Percentiles rank a stretch among this genome's conserved stretches.
These are phyloP conservation scores for Phialocephala sp. DNA, from an alignment of 2,329 filamentous ascomycete species.

Conservation along the genomic window DNA sequence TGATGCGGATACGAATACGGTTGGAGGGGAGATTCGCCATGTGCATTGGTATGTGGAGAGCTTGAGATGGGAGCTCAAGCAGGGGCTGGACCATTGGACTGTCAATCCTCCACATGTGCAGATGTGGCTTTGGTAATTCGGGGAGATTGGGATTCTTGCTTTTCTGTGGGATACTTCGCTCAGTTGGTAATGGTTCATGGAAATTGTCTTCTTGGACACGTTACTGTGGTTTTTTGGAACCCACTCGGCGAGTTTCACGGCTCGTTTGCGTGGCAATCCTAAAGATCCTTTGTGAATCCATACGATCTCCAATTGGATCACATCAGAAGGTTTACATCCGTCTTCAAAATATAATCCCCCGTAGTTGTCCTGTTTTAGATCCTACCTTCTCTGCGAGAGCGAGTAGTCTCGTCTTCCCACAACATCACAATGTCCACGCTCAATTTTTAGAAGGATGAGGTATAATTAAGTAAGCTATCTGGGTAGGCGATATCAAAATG, in stretches of 20 bases:
- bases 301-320: background rate
- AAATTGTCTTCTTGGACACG: background rate
- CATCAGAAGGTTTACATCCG: too few species aligned
- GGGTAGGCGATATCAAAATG: too few species aligned
- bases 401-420: background rate
- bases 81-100: conserved; percentile 25
- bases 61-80: conserved; percentile 32
- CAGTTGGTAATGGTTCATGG: background rate
- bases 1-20: conserved; percentile 28
- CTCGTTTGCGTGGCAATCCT: background rate
- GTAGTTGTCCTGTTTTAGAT: background rate
- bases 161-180: background rate
- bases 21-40: conserved; percentile 31
- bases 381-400: background rate
- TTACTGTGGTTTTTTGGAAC: background rate
- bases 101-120: conserved; percentile 31
- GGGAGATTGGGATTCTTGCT: background rate
- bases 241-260: background rate
- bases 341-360: too few species aligned
- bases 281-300: background rate
- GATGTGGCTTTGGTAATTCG: conserved; percentile 36
- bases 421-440: too few species aligned
- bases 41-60: conserved; percentile 34
- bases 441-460: too few species aligned
- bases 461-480: too few species aligned